A percentile compares a stretch with the other conserved stretches of the same genome.
Conservation (phyloP, 208 protist genomes). For the Acanthamoeba triangularis region DNA sequence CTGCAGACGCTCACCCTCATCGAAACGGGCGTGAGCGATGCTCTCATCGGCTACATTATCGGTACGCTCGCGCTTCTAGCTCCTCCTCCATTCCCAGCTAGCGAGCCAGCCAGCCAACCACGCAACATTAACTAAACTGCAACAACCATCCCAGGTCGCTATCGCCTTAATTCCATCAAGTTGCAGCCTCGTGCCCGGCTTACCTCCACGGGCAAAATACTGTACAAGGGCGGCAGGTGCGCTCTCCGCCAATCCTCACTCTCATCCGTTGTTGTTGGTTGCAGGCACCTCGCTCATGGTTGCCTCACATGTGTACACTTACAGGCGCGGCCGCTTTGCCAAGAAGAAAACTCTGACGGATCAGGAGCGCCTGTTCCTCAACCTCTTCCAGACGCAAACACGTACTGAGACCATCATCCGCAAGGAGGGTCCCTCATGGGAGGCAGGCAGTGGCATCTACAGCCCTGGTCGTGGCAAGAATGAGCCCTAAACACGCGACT, state of each 20-base stretch:
- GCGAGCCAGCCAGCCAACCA: background rate
- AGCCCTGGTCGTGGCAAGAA: slow-evolving; percentile 22
- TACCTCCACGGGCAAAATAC: slow-evolving; percentile 39
- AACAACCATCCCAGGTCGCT: background rate
- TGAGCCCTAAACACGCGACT: too few species aligned
- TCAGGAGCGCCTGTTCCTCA: slow-evolving; percentile 51
- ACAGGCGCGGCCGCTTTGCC: slow-evolving; percentile 2
- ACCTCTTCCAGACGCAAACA: slow-evolving; percentile 45
- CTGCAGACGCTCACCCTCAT: slow-evolving; percentile 58
- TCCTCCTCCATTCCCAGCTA: background rate
- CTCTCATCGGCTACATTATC: slow-evolving; percentile 59
- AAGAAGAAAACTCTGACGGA: slow-evolving; percentile 49
- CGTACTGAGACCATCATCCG: slow-evolving; percentile 46
- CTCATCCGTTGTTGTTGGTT: background rate
- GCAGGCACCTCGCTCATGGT: background rate
- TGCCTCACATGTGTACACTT: background rate
- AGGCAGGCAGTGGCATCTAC: background rate
- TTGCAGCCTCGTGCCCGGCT: slow-evolving; percentile 50
- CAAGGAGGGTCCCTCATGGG: background rate
- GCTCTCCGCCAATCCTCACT: background rate
- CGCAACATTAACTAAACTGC: too few species aligned
- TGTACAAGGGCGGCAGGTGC: slow-evolving; percentile 33
- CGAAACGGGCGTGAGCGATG: slow-evolving; percentile 63
- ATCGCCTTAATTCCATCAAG: slow-evolving; percentile 58
- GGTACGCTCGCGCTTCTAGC: background rate